phyloP scores from a whole-genome alignment of 257 asterid species.

The Petrea volubilis region DNA sequence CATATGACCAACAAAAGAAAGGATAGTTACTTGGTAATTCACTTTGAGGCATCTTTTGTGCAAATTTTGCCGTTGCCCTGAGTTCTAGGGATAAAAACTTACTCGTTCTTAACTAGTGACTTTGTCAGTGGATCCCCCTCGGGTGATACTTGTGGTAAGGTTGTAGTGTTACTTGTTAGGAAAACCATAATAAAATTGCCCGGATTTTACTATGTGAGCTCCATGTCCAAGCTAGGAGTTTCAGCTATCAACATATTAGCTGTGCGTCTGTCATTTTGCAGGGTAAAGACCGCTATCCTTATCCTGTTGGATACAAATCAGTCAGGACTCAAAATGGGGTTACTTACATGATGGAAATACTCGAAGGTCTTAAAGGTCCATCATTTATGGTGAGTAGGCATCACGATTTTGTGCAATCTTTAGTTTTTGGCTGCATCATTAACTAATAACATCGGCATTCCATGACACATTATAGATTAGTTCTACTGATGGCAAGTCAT shows the following conservation, averaged over 20 bases:
- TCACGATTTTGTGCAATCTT: constrained; percentile 1
- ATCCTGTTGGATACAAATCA: constrained; percentile 87
- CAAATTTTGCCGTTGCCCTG: background rate
- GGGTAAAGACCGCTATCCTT: constrained; percentile 98
- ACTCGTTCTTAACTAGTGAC: background rate
- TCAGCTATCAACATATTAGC: constrained; percentile 13
- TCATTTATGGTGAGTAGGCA: constrained; percentile 63
- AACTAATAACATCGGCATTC: constrained; percentile 21
- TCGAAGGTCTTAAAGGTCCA: constrained; percentile 90
- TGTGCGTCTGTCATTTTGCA: constrained; percentile 35
- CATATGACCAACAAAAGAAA: background rate
- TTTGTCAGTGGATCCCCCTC: background rate
- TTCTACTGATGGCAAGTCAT: constrained; percentile 72
- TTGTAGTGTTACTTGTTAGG: constrained; percentile 7
- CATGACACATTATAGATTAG: constrained; percentile 52
- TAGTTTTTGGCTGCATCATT: background rate
- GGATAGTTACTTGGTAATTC: background rate
- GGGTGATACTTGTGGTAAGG: constrained; percentile 5
- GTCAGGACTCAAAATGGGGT: constrained; percentile 70
- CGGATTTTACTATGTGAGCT: background rate
- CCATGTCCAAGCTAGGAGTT: constrained; percentile 1
- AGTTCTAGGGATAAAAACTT: constrained; percentile 4
- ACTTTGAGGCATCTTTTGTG: background rate
- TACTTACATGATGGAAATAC: constrained; percentile 77
- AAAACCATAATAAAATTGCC: constrained; percentile 9